phyloP scores from a whole-genome alignment of 75 land plant genomes.

The Pinus tabuliformis region DNA sequence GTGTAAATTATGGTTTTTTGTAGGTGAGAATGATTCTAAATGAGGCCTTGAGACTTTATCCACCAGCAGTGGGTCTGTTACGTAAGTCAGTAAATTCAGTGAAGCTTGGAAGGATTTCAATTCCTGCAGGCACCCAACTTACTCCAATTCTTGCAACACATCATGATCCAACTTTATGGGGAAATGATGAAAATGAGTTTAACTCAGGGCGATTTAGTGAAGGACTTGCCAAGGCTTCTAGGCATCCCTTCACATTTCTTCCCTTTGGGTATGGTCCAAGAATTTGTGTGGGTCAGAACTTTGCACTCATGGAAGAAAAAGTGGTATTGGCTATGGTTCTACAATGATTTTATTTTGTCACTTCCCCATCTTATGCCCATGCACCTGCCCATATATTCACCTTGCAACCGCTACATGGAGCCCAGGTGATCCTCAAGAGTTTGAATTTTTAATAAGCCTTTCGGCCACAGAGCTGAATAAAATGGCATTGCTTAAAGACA shows the following conservation, averaged over 20 bases:
- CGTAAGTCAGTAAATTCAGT: slow-evolving; percentile 20
- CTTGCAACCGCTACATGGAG: slow-evolving; percentile 29
- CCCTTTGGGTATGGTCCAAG: slow-evolving; percentile 50
- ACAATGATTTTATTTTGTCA: slow-evolving; percentile 30
- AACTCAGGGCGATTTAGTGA: slow-evolving; percentile 43
- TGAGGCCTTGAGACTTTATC: slow-evolving; percentile 15
- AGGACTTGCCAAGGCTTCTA: slow-evolving; percentile 13
- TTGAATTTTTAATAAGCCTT: too few relatives aligned
- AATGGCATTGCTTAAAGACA: too few relatives aligned
- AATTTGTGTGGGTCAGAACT: slow-evolving; percentile 43
- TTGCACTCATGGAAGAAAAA: slow-evolving; percentile 43
- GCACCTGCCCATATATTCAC: slow-evolving; percentile 26
- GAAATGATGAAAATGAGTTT: slow-evolving; percentile 48
- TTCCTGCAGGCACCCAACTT: slow-evolving; percentile 40
- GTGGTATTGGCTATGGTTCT: slow-evolving; percentile 31
- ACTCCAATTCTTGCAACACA: slow-evolving; percentile 42
- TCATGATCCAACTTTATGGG: slow-evolving; percentile 52
- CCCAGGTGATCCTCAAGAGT: slow-evolving; percentile 11
- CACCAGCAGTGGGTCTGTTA: neutral
- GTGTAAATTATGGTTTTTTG: neutral
- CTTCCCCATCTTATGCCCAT: slow-evolving; percentile 45
- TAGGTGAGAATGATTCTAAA: slow-evolving; percentile 48
- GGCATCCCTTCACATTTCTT: slow-evolving; percentile 20
- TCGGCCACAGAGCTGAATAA: too few relatives aligned
- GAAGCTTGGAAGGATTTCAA: slow-evolving; percentile 22